phyloP scores from a whole-genome alignment of 2,329 filamentous ascomycete species.

The Cercospora zeae-maydis region DNA sequence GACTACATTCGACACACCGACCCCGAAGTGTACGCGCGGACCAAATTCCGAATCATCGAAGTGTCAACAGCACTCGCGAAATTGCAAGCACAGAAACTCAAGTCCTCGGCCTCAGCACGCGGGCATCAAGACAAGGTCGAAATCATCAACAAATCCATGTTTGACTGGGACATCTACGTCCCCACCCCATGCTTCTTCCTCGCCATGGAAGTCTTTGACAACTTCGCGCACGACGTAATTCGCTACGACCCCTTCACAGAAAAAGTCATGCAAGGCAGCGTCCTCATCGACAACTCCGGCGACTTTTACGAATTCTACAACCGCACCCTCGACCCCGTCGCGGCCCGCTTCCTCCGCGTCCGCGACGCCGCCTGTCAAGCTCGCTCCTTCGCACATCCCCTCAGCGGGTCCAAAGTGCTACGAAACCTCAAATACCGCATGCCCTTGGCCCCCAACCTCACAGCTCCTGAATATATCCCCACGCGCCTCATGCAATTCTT shows the following conservation, averaged over 20 bases:
- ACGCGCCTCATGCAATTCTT: constrained; percentile 97
- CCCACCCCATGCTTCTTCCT: constrained; percentile 95
- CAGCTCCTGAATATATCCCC: constrained; percentile 85
- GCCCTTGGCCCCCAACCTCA: constrained; percentile 73
- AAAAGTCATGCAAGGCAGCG: constrained; percentile 79
- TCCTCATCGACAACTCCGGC: constrained; percentile 77
- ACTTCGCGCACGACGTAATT: constrained; percentile 91
- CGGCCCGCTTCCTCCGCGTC: constrained; percentile 77
- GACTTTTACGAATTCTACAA: constrained; percentile 96
- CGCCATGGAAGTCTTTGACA: constrained; percentile 96
- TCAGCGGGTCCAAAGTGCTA: constrained; percentile 53
- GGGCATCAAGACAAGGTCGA: constrained; percentile 84
- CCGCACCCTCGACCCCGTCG: constrained; percentile 74
- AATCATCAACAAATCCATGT: constrained; percentile 91
- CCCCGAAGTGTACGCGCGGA: constrained; percentile 88
- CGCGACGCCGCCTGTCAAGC: constrained; percentile 67
- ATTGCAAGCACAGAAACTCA: constrained; percentile 70
- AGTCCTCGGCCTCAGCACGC: constrained; percentile 61
- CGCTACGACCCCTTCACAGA: constrained; percentile 83
- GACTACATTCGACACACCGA: constrained; percentile 91
- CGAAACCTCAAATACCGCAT: constrained; percentile 61
- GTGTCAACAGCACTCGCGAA: constrained; percentile 79
- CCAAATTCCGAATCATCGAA: constrained; percentile 92
- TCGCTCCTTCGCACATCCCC: constrained; percentile 59
- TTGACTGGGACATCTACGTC: constrained; percentile 88